Base-by-base conservation (phyloP, 2,329 filamentous ascomycete species). In the Calonectria pauciramosa region DNA sequence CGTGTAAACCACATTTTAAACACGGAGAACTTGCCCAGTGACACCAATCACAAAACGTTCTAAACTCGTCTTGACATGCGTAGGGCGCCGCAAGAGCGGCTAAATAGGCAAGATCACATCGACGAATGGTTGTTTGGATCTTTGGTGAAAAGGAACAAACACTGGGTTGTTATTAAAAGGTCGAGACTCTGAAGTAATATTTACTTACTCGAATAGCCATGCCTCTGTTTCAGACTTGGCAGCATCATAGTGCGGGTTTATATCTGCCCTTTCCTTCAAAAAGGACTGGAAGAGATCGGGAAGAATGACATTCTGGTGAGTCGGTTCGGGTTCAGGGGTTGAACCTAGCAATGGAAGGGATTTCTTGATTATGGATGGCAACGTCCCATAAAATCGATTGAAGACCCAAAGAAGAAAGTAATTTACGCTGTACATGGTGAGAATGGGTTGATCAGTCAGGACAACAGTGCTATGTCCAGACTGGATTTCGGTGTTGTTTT, bases 241-340 rank as follows among this genome's bases (percentile, higher is more conserved):
- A 13, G 11, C n/a, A 23, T 26, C 34, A n/a, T 63, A 63, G n/a
- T 63, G 7, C 5, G 34, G 59, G 34, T 44, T 63, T 6, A 63
- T 36, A 7, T 23, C 16, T 38, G 34, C 1, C n/a, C 3, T 4
- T 23, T 18, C 14, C 5, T 63, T 63, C n/a, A 63, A 10, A 20
- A 63, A 63, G 4, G 32, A 38, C 34, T 63, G 59, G 10, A 63
- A 63, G 20, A 63, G 26, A 32, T 65, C 60, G 5, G 36, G 60
- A 20, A 47, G 18, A 30, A 65, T 18, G 28, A 70, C 10, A 7
- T n/a, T 10, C 16, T 47, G 41, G 1, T 23, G 26, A 34, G 28
- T 14, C 7, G 8, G 10, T 32, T 49, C 14, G 34, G 2, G 23
- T 5, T 14, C 14, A 18, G 41, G 8, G 20, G 3, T 8, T 47